Evolutionary conservation across 148 eudicot genomes (phyloP).

Genomic region (Chenopodium quinoa): DNA sequence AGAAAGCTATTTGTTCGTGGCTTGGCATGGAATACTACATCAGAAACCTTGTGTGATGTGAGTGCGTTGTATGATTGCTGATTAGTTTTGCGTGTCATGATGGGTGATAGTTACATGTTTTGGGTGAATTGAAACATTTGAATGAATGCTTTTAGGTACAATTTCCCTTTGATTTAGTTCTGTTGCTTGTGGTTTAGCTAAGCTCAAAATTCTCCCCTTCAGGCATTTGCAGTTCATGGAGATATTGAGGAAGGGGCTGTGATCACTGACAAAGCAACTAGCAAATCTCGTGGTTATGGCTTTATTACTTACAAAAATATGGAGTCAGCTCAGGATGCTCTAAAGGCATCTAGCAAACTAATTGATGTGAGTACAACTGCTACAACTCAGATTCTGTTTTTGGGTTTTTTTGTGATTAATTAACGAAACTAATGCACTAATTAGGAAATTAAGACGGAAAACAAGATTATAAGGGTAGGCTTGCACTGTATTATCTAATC

Average conservation of each 20-base stretch:
- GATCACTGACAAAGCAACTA: constrained; percentile 57
- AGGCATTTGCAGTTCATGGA: constrained; percentile 69
- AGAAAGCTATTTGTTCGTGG: constrained; percentile 88
- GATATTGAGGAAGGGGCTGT: constrained; percentile 78
- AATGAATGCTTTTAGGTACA: constrained; percentile 5
- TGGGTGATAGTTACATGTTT: constrained; percentile 14
- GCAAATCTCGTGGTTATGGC: constrained; percentile 72
- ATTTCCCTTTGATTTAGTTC: background rate
- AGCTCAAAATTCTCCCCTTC: background rate
- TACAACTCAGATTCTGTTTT: too few relatives aligned
- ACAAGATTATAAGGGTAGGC: too few relatives aligned
- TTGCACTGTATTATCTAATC: too few relatives aligned
- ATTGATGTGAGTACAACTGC: constrained; percentile 51
- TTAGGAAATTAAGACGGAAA: too few relatives aligned
- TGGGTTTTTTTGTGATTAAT: too few relatives aligned
- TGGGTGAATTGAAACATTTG: constrained; percentile 4
- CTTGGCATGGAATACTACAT: constrained; percentile 72
- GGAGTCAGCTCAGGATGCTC: constrained; percentile 55
- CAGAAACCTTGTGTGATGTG: constrained; percentile 86
- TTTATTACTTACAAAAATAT: constrained; percentile 62
- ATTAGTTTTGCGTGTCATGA: constrained; percentile 24
- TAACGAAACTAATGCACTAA: too few relatives aligned
- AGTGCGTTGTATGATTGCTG: constrained; percentile 54
- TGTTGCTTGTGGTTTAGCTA: background rate
- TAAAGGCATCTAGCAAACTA: constrained; percentile 51